Conservation (phyloP, 2,329 filamentous ascomycete species). For the Celoporthe dispersa region DNA sequence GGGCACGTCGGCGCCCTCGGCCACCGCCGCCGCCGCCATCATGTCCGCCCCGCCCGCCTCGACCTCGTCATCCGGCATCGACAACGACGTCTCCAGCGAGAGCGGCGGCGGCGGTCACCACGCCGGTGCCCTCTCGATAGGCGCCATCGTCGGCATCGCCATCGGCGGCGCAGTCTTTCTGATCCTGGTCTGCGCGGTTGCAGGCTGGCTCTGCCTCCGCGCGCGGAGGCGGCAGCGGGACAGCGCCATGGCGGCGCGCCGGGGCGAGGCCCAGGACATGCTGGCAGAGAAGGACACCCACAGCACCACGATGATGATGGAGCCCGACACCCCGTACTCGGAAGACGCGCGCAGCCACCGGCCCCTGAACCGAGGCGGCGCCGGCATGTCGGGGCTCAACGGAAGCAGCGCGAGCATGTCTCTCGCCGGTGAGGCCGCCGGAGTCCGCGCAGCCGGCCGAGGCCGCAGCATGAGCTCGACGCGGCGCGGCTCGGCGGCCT, state of each 20-base stretch:
- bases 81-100: not conserved
- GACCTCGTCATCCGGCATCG: not conserved
- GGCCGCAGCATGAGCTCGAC: constrained; percentile 14
- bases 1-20: not conserved
- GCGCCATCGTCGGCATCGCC: constrained; percentile 53
- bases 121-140: constrained; percentile 41
- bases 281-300: constrained; percentile 52
- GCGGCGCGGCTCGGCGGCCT: constrained; percentile 18
- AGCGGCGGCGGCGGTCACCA: not conserved
- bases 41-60: not conserved
- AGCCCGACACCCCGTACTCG: constrained; percentile 49
- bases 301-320: constrained; percentile 39
- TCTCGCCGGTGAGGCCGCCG: not conserved
- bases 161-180: constrained; percentile 47
- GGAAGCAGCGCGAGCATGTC: constrained; percentile 18
- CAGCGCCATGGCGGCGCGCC: constrained; percentile 3
- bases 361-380: constrained; percentile 12
- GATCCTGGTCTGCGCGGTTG: constrained; percentile 43
- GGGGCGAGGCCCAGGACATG: constrained; percentile 40
- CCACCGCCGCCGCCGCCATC: not conserved
- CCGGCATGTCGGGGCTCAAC: constrained; percentile 20
- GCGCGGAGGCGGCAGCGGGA: constrained; percentile 35
- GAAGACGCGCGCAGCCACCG: constrained; percentile 43
- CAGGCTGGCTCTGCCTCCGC: constrained; percentile 51
- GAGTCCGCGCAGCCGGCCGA: not conserved